Conservation (phyloP, 2,329 filamentous ascomycete genomes). For the Pseudogymnoascus sp. region DNA sequence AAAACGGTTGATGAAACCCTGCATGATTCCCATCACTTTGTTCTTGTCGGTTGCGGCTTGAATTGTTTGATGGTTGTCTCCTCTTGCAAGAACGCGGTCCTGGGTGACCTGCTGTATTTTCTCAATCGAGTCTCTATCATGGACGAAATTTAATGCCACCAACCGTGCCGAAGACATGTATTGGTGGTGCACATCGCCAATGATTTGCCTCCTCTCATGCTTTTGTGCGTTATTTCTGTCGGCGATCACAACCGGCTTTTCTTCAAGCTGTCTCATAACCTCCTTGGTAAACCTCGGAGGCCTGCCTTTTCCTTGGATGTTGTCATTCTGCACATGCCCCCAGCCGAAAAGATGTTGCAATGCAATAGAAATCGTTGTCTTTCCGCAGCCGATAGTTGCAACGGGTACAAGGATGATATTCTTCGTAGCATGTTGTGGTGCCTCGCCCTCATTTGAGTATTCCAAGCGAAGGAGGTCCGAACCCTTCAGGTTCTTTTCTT, state of each 20-base stretch:
- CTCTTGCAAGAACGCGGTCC: slow-evolving; percentile 70
- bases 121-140: slow-evolving; percentile 58
- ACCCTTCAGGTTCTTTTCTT: slow-evolving; percentile 74
- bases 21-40: slow-evolving; percentile 87
- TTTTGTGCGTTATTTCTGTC: slow-evolving; percentile 91
- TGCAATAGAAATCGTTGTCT: slow-evolving; percentile 83
- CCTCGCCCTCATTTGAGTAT: slow-evolving; percentile 40
- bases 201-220: slow-evolving; percentile 80
- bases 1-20: slow-evolving; percentile 81
- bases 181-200: slow-evolving; percentile 62
- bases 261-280: slow-evolving; percentile 55
- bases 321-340: slow-evolving; percentile 95
- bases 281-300: slow-evolving; percentile 69
- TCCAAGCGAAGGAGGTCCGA: slow-evolving; percentile 78
- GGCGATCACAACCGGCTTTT: slow-evolving; percentile 68
- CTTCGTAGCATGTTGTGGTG: slow-evolving; percentile 46
- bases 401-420: slow-evolving; percentile 82
- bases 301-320: slow-evolving; percentile 73
- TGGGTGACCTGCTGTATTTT: slow-evolving; percentile 67
- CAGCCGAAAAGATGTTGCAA: slow-evolving; percentile 77
- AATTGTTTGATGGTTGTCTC: slow-evolving; percentile 97
- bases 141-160: slow-evolving; percentile 82
- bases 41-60: slow-evolving; percentile 65
- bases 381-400: slow-evolving; percentile 91
- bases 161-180: slow-evolving; percentile 57